A percentile compares a stretch with the other conserved stretches of the same genome.
Evolutionary conservation across 2,329 filamentous ascomycete genomes (phyloP).

Genomic region (Elsinoe arachidis): DNA sequence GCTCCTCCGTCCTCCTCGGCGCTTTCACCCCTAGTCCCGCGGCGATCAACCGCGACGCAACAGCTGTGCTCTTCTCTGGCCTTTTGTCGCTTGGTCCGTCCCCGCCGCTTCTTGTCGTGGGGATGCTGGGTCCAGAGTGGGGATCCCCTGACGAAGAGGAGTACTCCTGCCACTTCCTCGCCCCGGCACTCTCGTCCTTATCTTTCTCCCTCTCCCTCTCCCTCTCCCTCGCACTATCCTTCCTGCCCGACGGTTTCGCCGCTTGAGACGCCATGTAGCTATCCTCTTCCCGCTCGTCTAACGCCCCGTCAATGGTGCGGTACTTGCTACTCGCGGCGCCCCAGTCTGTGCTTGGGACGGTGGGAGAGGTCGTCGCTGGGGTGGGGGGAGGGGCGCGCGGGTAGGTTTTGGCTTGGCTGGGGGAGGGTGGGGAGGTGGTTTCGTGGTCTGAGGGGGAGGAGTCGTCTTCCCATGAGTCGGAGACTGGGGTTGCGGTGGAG

Average conservation of each 20-base stretch:
- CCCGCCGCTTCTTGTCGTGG: neutral
- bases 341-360: constrained; percentile 8
- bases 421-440: constrained; percentile 3
- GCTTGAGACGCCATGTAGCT: neutral
- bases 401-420: constrained; percentile 16
- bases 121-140: neutral
- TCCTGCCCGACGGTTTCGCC: neutral
- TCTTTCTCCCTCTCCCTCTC: neutral
- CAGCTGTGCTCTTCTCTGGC: constrained; percentile 89
- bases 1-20: constrained; percentile 77
- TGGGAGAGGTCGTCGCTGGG: constrained; percentile 36
- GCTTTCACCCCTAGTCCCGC: constrained; percentile 74
- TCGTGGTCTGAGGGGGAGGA: constrained; percentile 34
- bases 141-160: neutral
- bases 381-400: constrained; percentile 56
- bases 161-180: neutral
- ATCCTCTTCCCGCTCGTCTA: constrained; percentile 13
- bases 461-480: constrained; percentile 73
- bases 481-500: constrained; percentile 36
- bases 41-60: constrained; percentile 82
- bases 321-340: neutral
- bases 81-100: constrained; percentile 33
- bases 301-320: constrained; percentile 13
- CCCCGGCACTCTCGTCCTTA: too few species aligned
- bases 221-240: neutral